Percentiles rank a stretch among this genome's conserved stretches.
phyloP scores from a whole-genome alignment of 441 rosid species.

The Capsella rubella region DNA sequence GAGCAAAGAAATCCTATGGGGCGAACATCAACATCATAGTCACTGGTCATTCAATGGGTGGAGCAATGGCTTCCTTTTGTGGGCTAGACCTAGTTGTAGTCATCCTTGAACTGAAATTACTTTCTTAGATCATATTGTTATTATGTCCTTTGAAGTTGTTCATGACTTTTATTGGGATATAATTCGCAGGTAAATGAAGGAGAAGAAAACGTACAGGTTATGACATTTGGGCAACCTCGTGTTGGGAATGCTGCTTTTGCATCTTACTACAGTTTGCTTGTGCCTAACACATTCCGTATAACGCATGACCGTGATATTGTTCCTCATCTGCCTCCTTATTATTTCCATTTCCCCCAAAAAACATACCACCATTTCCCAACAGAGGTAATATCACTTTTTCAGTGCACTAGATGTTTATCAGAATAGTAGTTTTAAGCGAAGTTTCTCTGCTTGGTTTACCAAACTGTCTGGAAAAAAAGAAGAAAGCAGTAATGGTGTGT shows the following conservation, averaged over 20 bases:
- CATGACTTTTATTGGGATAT: slow-evolving; percentile 33
- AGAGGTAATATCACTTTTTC: slow-evolving; percentile 62
- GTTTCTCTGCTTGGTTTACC: neutral
- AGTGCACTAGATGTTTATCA: slow-evolving; percentile 13
- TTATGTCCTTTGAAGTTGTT: slow-evolving; percentile 3
- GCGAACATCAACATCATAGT: slow-evolving; percentile 67
- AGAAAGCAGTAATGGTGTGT: neutral
- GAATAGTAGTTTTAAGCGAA: neutral
- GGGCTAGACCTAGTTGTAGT: slow-evolving; percentile 84
- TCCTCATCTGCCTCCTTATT: slow-evolving; percentile 96
- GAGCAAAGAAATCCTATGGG: slow-evolving; percentile 66
- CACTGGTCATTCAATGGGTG: slow-evolving; percentile 99
- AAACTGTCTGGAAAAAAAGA: neutral
- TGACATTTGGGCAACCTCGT: slow-evolving; percentile 99
- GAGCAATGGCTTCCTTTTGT: slow-evolving; percentile 94
- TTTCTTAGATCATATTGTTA: neutral
- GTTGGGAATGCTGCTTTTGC: slow-evolving; percentile 92
- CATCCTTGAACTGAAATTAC: slow-evolving; percentile 5
- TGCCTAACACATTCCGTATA: slow-evolving; percentile 78
- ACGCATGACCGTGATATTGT: slow-evolving; percentile 85
- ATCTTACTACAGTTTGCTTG: slow-evolving; percentile 66
- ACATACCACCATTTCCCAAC: slow-evolving; percentile 97
- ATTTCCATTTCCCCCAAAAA: slow-evolving; percentile 75
- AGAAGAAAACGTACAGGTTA: slow-evolving; percentile 69
- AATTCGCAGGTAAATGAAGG: slow-evolving; percentile 74